Evolutionary conservation across 306 rosid genomes (phyloP).

Genomic region (Lagenaria siceraria): DNA sequence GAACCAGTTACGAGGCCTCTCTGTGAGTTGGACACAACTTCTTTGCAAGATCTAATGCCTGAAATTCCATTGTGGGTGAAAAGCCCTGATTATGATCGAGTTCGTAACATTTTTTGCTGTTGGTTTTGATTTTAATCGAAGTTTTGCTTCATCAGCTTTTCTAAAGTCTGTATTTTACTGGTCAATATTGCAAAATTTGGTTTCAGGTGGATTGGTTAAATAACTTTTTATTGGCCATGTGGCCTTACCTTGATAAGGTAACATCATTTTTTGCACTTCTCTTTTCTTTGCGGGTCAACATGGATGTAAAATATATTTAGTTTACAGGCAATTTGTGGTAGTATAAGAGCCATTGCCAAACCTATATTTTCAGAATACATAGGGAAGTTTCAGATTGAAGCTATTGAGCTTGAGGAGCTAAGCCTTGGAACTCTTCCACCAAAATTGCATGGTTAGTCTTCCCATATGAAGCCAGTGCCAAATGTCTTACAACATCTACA

Average conservation of each 20-base stretch:
- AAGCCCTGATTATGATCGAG: constrained; percentile 74
- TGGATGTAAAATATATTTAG: constrained; percentile 6
- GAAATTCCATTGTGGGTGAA: constrained; percentile 92
- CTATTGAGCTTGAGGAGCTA: constrained; percentile 48
- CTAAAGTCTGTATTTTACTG: not conserved
- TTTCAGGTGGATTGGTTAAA: constrained; percentile 85
- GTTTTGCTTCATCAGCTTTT: not conserved
- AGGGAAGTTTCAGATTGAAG: constrained; percentile 56
- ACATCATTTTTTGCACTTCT: not conserved
- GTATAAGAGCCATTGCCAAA: constrained; percentile 36
- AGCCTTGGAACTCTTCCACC: constrained; percentile 87
- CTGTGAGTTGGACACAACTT: constrained; percentile 52
- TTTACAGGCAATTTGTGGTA: constrained; percentile 56
- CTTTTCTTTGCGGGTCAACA: not conserved
- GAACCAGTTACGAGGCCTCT: constrained; percentile 52
- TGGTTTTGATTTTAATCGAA: not conserved
- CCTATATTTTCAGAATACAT: constrained; percentile 57
- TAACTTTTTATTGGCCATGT: constrained; percentile 43
- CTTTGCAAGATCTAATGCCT: constrained; percentile 57
- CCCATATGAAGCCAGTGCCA: not conserved
- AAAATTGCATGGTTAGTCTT: constrained; percentile 49
- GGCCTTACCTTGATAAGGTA: constrained; percentile 91
- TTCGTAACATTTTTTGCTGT: constrained; percentile 22
- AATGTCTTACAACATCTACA: not conserved
- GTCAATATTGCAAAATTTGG: not conserved